Base-by-base conservation (phyloP, 2,329 filamentous ascomycete genomes). In the Ophiocordyceps camponoti-saundersi region DNA sequence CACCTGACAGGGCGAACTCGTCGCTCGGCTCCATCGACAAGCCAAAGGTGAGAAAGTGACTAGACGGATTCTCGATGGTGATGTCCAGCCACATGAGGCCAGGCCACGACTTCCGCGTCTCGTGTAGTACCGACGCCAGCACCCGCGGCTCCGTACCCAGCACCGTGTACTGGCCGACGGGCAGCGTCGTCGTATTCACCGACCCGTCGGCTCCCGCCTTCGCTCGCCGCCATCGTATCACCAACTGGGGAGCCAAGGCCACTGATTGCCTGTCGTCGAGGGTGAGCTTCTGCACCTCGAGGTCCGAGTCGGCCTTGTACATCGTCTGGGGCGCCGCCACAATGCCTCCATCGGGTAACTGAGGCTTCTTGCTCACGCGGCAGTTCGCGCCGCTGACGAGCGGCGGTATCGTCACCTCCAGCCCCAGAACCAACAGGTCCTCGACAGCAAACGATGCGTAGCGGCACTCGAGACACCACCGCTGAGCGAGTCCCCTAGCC, bases 31-130 rank as follows among this genome's bases (percentile, higher is more conserved):
- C 90, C 88, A 98, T 94, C 23, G 73, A 79, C 44, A 96, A 64
- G 29, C 85, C 88, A 64, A 98, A 98, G 0, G 89, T 95, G 45
- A 98, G 75, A 64, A 95, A 93, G 61, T 98, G 92, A 60, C 80
- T 83, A 0, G 90, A 95, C 0, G 89, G 85, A 60, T 98, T 98
- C 65, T 98, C 92, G 48, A 98, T 79, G 3, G 79, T 86, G 59
- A 77, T 59, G 41, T 72, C 65, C 15, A 79, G 60, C 48, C 68
- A 64, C 42, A 75, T 52, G 10, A 75, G 56, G 12, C 56, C 48
- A 46, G 61, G 48, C 41, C 54, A 51, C 23, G 56, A 53, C 12
- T 57, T 57, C 3, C 59, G 56, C 20, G 63, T 59, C 36, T 49
- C 45, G 53, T 75, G 71, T 3, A 70, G 65, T 3, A 74, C 69